These are phyloP conservation scores for Pyricularia pennisetigena DNA, from an alignment of 2,329 filamentous ascomycete species.

Conservation along the genomic window DNA sequence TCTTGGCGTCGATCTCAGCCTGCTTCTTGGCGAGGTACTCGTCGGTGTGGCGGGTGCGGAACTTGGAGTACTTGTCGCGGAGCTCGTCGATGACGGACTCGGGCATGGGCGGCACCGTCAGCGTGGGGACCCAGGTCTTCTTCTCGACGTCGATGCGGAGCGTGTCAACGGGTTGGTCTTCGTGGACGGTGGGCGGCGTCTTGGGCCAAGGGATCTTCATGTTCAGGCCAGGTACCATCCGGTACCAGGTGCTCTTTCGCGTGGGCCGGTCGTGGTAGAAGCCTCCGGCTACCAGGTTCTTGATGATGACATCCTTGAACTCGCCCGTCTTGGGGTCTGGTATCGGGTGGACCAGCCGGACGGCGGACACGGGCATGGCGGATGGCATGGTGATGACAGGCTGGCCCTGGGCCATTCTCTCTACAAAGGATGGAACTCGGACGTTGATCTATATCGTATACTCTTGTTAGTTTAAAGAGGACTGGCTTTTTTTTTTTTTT, in stretches of 20 bases:
- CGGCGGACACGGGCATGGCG: slow-evolving; percentile 56
- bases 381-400: slow-evolving; percentile 37
- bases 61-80: slow-evolving; percentile 70
- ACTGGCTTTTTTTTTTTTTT: background rate
- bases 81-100: slow-evolving; percentile 73
- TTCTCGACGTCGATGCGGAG: slow-evolving; percentile 65
- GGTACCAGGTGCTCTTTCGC: slow-evolving; percentile 37
- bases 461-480: background rate
- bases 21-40: slow-evolving; percentile 53
- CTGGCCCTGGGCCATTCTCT: slow-evolving; percentile 17
- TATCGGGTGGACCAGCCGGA: slow-evolving; percentile 76
- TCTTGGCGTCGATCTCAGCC: slow-evolving; percentile 21
- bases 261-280: slow-evolving; percentile 40
- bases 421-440: slow-evolving; percentile 28
- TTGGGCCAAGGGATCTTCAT: slow-evolving; percentile 70
- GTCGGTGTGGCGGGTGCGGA: slow-evolving; percentile 69
- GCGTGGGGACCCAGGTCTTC: slow-evolving; percentile 66
- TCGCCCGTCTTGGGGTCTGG: slow-evolving; percentile 53
- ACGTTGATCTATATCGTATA: slow-evolving; percentile 23
- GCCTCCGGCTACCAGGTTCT: slow-evolving; percentile 49
- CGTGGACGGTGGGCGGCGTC: slow-evolving; percentile 29
- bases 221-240: slow-evolving; percentile 61
- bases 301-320: slow-evolving; percentile 67
- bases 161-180: slow-evolving; percentile 60
- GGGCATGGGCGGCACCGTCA: slow-evolving; percentile 72